Base-by-base conservation (phyloP, 805 yeast genomes). In the Hanseniaspora mollemarum region DNA sequence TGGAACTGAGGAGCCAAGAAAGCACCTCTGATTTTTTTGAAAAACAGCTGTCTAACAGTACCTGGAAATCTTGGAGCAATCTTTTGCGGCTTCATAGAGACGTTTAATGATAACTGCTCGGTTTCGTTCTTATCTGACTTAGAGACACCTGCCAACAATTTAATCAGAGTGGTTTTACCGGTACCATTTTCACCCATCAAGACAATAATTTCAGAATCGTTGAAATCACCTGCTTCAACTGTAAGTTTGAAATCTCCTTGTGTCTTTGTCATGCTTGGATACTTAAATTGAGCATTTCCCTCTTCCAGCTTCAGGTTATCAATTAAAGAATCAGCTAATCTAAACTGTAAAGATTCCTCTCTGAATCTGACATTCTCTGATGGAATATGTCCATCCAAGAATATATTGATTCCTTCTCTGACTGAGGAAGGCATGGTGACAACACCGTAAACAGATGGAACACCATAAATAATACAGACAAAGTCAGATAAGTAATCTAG, bases 131-230 rank as follows among this genome's bases (percentile, higher is more conserved):
- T 77, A 69, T 92, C 98, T 29, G 98, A 90, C 45, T 83, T 74
- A 58, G 86, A 75, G 25, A 87, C 87, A 64, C 97, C 98, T 21
- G 99, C 97, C 62, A 92, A 74, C 62, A 92, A 72, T 67, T 83
- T 85, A 77, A 96, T 90, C 73, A 92, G 81, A 15, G 99, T 92
- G 38, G 99, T 92, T 73, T 92, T 92, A 74, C 99, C 99, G 18
- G 98, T 92, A 73, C 99, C 99, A 68, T 92, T 92, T 72, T 92
- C 98, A 66, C 99, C 99, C 95, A 92, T 90, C 96, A 92, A 86
- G 53, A 92, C 98, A 62, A 92, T 76, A 60, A 92, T 92, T 73
- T 92, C 98, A 39, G 96, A 85, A 67, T 92, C 94, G 52, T 94
- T 81, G 71, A 90, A 92, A 53, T 83, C 88, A 71, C 99, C 99